Evolutionary conservation across 345 rosid species (phyloP).

Genomic region (Toxicodendron radicans): DNA sequence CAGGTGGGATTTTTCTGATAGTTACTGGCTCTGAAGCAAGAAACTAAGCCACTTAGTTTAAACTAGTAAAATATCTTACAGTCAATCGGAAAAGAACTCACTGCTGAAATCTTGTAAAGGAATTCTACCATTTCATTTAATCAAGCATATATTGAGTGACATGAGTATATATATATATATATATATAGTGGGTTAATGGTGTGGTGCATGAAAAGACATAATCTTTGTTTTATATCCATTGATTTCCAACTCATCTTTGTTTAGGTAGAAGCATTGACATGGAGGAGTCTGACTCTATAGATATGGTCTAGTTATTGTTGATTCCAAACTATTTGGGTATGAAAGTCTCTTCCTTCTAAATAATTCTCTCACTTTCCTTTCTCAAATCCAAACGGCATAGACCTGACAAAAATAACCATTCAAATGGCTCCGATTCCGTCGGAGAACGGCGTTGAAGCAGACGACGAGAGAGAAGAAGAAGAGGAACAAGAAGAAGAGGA

Average conservation of each 20-base stretch:
- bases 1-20: neutral
- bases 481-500: slow-evolving; percentile 51
- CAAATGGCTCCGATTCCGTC: slow-evolving; percentile 77
- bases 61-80: neutral
- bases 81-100: neutral
- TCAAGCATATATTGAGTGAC: too few relatives aligned
- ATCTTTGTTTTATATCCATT: too few relatives aligned
- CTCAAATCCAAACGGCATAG: neutral
- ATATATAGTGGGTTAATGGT: too few relatives aligned
- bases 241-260: too few relatives aligned
- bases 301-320: too few relatives aligned
- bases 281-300: too few relatives aligned
- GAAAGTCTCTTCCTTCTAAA: neutral
- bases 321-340: too few relatives aligned
- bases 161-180: too few relatives aligned
- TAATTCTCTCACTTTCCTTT: slow-evolving; percentile 9
- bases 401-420: slow-evolving; percentile 15
- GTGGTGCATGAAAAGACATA: too few relatives aligned
- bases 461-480: slow-evolving; percentile 82
- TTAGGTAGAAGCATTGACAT: too few relatives aligned
- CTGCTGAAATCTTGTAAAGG: neutral
- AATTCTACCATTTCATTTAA: too few relatives aligned
- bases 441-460: slow-evolving; percentile 92
- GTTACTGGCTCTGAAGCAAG: neutral
- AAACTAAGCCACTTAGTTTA: neutral